phyloP scores from a whole-genome alignment of 2,329 filamentous ascomycete genomes.

The Beauveria sp. region DNA sequence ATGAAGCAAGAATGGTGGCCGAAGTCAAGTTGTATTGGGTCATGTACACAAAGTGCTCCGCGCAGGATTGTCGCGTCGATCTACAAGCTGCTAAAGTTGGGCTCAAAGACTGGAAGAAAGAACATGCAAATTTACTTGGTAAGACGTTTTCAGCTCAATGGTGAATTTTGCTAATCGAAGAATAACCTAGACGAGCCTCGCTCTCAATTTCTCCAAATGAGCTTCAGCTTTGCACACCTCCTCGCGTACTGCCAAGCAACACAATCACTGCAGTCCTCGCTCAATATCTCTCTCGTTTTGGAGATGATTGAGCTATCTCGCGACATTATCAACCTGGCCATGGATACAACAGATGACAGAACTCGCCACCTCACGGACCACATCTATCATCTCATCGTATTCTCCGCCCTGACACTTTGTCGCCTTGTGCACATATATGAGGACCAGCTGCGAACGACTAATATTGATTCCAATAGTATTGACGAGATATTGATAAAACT shows the following conservation, averaged over 20 bases:
- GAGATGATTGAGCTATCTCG: conserved; percentile 19
- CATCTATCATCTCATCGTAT: conserved; percentile 22
- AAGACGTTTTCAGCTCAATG: too few relatives aligned
- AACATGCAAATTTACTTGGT: conserved; percentile 17
- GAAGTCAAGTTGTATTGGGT: conserved; percentile 23
- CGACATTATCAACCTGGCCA: conserved; percentile 21
- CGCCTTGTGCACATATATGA: conserved; percentile 19
- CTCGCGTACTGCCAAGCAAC: conserved; percentile 18
- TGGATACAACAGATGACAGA: conserved; percentile 21
- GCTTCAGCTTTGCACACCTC: conserved; percentile 21
- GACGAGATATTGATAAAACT: conserved; percentile 12
- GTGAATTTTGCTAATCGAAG: too few relatives aligned
- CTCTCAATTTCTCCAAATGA: conserved; percentile 23
- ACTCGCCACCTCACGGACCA: conserved; percentile 23
- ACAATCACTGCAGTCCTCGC: conserved; percentile 13
- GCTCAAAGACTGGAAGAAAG: conserved; percentile 17
- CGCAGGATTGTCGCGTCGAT: conserved; percentile 9
- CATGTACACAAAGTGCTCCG: conserved; percentile 17
- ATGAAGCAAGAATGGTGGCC: conserved; percentile 21
- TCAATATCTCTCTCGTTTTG: conserved; percentile 12
- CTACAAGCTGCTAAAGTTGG: conserved; percentile 6
- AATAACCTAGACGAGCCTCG: conserved; percentile 16
- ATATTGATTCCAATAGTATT: conserved; percentile 13
- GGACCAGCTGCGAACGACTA: conserved; percentile 12
- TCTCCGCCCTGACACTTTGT: conserved; percentile 19